Evolutionary conservation across 2,329 filamentous ascomycete species (phyloP), one percentile per base, ranked within the genome.

Genomic region (Penicillium sclerotiorum): DNA sequence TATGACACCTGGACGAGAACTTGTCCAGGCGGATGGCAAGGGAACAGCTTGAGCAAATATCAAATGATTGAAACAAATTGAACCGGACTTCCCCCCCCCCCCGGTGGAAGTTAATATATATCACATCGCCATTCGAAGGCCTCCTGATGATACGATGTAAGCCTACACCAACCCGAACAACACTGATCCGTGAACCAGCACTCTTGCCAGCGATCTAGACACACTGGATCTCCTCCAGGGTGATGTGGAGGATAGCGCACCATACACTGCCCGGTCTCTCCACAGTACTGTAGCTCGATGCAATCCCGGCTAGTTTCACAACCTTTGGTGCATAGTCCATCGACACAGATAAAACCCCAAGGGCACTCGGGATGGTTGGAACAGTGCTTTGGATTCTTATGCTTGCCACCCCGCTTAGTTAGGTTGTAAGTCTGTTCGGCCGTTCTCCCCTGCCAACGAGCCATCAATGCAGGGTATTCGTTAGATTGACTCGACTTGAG

Each of bases 291-390:
- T 32, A 17, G 11, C 25, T 42, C 20, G 17, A 30, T 27, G 12
- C 39, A 42, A 17, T 42, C 39, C 11, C 25, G 39, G 39, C 3
- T 21, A n/a, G 11, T 30, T 30, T 21, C 17, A n/a, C 39, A 42
- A n/a, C 39, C 39, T 21, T 42, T 30, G 11, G 13, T 30, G 17
- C 39, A 42, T 12, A 28, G 7, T 18, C 25, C 27, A 18, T 42
- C 25, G 3, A 30, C 17, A 13, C 39, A 42, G 25, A 42, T 42
- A 30, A 42, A 42, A 17, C 39, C 32, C 39, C 25, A 42, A 15
- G 39, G 25, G 20, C 39, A 44, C 18, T 35, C 21, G 8, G 32
- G 15, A 22, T 35, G 21, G 11, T 57, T 13, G 48, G 52, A 1
- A 59, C 25, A 28, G 25, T 8, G 13, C n/a, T n/a, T n/a, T n/a